Conservation (phyloP, 495 filamentous ascomycete genomes). For the Lasiosphaeria hispida region DNA sequence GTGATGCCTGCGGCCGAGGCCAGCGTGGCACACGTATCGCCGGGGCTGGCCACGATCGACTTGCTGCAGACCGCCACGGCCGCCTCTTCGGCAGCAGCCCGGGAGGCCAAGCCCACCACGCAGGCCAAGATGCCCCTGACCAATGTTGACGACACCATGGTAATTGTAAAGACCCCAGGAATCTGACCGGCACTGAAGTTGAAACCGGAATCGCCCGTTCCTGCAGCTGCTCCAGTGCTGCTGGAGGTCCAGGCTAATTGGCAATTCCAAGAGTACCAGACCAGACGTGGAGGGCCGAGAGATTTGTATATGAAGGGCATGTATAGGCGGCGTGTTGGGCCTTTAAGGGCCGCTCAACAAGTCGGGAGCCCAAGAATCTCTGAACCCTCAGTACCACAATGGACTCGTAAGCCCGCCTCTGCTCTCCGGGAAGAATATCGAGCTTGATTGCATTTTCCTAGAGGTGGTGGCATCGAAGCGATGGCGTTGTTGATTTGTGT, state of each 20-base stretch:
- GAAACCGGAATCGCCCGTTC: background rate
- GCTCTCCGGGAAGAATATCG: background rate
- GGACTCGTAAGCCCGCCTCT: conserved; percentile 13
- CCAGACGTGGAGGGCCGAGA: too few relatives aligned
- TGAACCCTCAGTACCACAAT: background rate
- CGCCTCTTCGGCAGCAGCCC: background rate
- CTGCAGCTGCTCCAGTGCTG: background rate
- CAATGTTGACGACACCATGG: conserved; percentile 19
- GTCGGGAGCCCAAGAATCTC: background rate
- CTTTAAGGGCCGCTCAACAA: background rate
- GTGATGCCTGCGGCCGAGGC: conserved; percentile 25
- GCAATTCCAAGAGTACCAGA: too few relatives aligned
- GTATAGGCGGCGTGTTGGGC: background rate
- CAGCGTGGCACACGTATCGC: conserved; percentile 30
- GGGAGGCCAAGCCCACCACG: conserved; percentile 14
- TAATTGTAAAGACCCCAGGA: background rate
- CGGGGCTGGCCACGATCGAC: conserved; percentile 22
- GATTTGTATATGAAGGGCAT: background rate
- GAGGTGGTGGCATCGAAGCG: background rate
- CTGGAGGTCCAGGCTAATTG: too few relatives aligned
- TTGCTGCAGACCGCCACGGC: conserved; percentile 16
- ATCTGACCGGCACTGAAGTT: background rate
- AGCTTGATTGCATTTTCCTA: background rate
- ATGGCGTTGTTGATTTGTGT: background rate
- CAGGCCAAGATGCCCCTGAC: conserved; percentile 15